Evolutionary conservation across 1,284 basidiomycete species (phyloP).

Genomic region (Cryptococcus deneoformans): DNA sequence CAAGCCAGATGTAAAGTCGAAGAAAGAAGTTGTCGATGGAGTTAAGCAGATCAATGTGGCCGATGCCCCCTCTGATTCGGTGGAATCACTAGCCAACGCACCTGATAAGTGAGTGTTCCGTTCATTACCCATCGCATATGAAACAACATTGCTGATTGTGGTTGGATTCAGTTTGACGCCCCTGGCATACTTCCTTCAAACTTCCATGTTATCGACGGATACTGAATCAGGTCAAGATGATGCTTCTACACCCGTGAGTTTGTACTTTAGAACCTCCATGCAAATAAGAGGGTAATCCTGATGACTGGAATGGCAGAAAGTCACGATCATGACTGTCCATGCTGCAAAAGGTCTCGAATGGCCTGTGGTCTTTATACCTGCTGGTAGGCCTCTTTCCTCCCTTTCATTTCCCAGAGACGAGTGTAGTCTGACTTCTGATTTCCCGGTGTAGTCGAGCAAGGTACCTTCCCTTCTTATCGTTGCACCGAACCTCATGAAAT

Average conservation of each 20-base stretch:
- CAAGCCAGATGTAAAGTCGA: conserved; percentile 1
- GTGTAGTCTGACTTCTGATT: background rate
- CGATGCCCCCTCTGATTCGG: background rate
- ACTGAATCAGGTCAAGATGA: conserved; percentile 63
- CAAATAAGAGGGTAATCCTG: conserved; percentile 1
- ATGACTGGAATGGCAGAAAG: conserved; percentile 58
- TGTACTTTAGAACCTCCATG: conserved; percentile 38
- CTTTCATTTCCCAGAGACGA: too few species aligned
- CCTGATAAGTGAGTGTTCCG: conserved; percentile 13
- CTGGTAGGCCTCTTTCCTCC: conserved; percentile 23
- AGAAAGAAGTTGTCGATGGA: background rate
- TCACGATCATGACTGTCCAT: conserved; percentile 84
- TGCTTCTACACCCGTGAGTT: conserved; percentile 55
- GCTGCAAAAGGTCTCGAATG: conserved; percentile 90
- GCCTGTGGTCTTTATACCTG: conserved; percentile 59
- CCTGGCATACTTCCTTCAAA: conserved; percentile 75
- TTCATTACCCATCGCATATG: background rate
- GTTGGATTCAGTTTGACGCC: conserved; percentile 57
- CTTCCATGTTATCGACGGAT: conserved; percentile 81
- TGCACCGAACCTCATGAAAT: conserved; percentile 61
- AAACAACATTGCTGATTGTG: background rate
- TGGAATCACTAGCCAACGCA: conserved; percentile 10
- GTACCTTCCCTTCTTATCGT: conserved; percentile 74
- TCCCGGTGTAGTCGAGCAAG: conserved; percentile 60
- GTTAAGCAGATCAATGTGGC: conserved; percentile 4